phyloP scores from a whole-genome alignment of 2,329 filamentous ascomycete genomes.

The Penicillium sp. region DNA sequence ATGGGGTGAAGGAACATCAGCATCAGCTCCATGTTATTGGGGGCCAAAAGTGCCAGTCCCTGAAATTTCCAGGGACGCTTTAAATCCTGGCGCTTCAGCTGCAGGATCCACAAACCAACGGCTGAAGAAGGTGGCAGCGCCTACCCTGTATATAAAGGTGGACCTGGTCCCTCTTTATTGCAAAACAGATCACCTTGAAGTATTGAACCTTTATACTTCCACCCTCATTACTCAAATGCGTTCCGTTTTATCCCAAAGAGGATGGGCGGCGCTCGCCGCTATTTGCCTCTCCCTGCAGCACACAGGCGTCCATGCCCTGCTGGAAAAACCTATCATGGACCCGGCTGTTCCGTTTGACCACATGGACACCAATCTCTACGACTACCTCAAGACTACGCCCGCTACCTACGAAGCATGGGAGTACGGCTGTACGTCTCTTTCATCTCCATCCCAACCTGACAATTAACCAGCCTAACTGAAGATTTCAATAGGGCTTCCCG shows the following conservation, averaged over 20 bases:
- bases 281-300: neutral
- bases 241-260: neutral
- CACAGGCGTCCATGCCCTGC: neutral
- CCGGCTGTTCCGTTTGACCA: constrained; percentile 5
- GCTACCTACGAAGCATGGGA: neutral
- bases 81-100: neutral
- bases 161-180: neutral
- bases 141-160: neutral
- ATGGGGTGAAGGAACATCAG: too few species aligned
- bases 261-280: neutral
- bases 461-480: neutral
- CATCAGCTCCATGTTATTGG: neutral
- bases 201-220: neutral
- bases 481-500: neutral
- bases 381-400: neutral
- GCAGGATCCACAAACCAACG: neutral
- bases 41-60: neutral
- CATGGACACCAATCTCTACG: constrained; percentile 1
- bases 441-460: neutral
- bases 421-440: neutral
- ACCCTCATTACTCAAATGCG: neutral
- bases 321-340: neutral
- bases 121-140: neutral
- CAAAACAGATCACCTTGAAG: neutral
- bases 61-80: neutral